Base-by-base conservation (phyloP, 805 yeast species). In the Myxozyma melibiosi region DNA sequence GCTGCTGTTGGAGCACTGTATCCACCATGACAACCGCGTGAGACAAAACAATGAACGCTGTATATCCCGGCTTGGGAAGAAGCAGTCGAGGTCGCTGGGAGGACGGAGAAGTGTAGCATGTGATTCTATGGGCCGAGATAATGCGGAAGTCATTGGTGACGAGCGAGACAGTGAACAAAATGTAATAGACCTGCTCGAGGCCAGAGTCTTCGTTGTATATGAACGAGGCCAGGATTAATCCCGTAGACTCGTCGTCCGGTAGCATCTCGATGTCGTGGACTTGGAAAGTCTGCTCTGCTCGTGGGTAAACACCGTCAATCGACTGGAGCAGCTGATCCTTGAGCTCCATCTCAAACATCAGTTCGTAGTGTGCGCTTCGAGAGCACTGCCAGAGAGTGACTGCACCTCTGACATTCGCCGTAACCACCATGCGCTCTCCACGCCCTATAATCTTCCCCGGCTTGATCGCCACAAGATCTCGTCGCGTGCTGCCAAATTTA, bases 21-120 rank as follows among this genome's bases (percentile, higher is more conserved):
- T 88, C 95, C 1, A 87, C 78, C 52, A 91, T 66, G 1, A 88
- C 82, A 11, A 90, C 76, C 0, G 89, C 80, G 49, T 82, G 78
- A 9, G 78, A 79, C 40, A 84, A 76, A 1, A 83, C 75, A 1
- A 87, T 78, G 66, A 82, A 84, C 1, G 88, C 86, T 0, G 88
- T 80, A 18, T 74, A 70, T 1, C 80, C 79, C 1, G 87, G 86
- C 16, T 74, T 66, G 2, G 91, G 90, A 9, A 85, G 75, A 37
- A 73, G 76, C 20, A 88, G 69, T 44, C 71, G 71, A 1, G 90
- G 88, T 16, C 67, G 70, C 2, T 69, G 70, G 1, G 63, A 33
- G 13, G 70, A 68, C 13, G 68, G 65, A 1, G 71, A 61, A 2
- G 75, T 68, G 63, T 73, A 80, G 7, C 84, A 77, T 54, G 82